Base-by-base conservation (phyloP, 2,329 filamentous ascomycete genomes). In the Claviceps capensis region DNA sequence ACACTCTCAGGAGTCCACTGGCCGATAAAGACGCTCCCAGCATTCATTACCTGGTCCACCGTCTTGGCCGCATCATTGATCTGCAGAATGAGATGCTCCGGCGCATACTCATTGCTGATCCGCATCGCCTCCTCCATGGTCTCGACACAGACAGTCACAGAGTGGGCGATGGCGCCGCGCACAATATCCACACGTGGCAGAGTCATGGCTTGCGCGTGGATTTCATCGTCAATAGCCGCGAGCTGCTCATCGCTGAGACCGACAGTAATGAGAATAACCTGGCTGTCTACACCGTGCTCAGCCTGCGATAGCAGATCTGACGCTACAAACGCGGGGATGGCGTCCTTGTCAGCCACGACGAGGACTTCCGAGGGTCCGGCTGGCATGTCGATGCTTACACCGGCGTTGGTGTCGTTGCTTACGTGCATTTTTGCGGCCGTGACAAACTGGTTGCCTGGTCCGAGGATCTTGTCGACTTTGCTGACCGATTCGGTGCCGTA, bases 341-440 rank as follows among this genome's bases (percentile, higher is more conserved):
- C 82, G 49, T 83, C 77, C 66, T 83, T 81, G 70, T 98, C 93
- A 34, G 93, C 93, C 49, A 98, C 78, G 52, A 98, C 93, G n/a
- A 98, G 79, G 3, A 98, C 89, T 67, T 98, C 93, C 38, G 89
- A 95, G 0, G 93, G 93, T 0, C 93, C 93, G 38, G 93, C 93
- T 11, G 93, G 93, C 93, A 98, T 98, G 65, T 98, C 93, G 62
- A 98, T 98, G 68, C 88, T 85, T 42, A 96, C 90, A 22, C 88
- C 86, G 13, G 93, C 93, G 54, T 89, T 94, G 45, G 93, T 97
- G 66, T 98, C 93, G 68, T 98, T 98, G 69, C 85, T 88, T 44
- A 98, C 93, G 61, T 90, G 78, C 93, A 98, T 98, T 79, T 98
- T 98, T 50, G 88, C 93, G 0, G 93, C 93, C 0, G 93, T 98